Base-by-base conservation (phyloP, 176 grass and related monocot genomes). In the Hyparrhenia diplandra region DNA sequence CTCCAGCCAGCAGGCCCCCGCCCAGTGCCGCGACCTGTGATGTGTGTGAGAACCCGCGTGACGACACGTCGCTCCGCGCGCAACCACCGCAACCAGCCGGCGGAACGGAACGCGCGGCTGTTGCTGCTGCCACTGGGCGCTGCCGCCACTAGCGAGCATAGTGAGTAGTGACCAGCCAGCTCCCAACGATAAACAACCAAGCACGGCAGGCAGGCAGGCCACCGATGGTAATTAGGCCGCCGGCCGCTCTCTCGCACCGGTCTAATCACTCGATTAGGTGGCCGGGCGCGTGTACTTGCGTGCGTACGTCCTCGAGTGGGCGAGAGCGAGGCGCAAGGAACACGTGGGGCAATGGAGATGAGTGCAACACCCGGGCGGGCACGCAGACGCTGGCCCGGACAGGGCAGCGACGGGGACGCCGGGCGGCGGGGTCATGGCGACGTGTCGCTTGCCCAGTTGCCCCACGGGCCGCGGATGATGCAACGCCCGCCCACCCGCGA, bases 291-390 rank as follows among this genome's bases (percentile, higher is more conserved):
- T 46, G 23, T 64, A 20, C 27, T 64, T 46, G 60, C 47, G 47
- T 31, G 41, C 42, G 79, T 65, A 24, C 86, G 74, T 35, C 8
- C 60, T 29, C 39, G 58, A 17, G 36, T 0, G n/a, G 10, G 8
- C 35, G 28, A 36, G 28, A 29, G 3, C 2, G n/a, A 4, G 27
- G 24, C 79, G 25, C 87, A 7, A 75, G 87, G 76, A 88, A 76
- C 82, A 88, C 87, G 87, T 80, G 87, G 40, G 81, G 81, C 14
- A 27, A 61, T 29, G 29, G 42, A 25, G 42, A n/a, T n/a, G n/a
- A n/a, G n/a, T 51, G 21, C 43, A 51, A 8, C 72, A 21, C 11
- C 41, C 11, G 11, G 39, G 30, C 35, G 35, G 35, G 35, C 35
- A 36, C 35, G 21, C 13, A 13, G 45, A 17, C 45, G 13, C n/a